Conservation (phyloP, 116 monocot genomes). For the Papilionanthe hybrid region DNA sequence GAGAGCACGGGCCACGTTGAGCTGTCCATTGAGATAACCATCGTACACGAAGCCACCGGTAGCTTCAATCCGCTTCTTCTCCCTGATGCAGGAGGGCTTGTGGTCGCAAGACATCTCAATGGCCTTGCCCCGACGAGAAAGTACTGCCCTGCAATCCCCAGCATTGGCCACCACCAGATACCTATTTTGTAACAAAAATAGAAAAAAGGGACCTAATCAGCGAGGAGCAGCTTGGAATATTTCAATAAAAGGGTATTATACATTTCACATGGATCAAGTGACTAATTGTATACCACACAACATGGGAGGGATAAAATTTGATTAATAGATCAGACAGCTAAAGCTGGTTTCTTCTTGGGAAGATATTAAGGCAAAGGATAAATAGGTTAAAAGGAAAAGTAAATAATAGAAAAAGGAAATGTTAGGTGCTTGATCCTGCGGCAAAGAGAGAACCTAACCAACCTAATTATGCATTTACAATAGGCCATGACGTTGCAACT, state of each 20-base stretch:
- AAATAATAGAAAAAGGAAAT: no score
- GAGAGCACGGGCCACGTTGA: constrained; percentile 67
- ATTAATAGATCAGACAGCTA: no score
- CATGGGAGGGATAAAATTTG: no score
- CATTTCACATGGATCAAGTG: no score
- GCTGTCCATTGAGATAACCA: constrained; percentile 77
- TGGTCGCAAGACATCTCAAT: constrained; percentile 74
- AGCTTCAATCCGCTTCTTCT: constrained; percentile 56
- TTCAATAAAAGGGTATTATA: background rate
- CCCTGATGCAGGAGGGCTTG: constrained; percentile 43
- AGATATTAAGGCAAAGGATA: no score
- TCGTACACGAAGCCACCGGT: constrained; percentile 65
- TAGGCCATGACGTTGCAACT: no score
- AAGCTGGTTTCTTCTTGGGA: no score
- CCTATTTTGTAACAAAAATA: constrained; percentile 24
- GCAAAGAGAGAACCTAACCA: no score
- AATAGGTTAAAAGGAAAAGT: no score
- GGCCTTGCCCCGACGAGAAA: constrained; percentile 62
- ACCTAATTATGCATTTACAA: no score
- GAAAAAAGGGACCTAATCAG: background rate
- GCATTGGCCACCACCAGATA: constrained; percentile 64
- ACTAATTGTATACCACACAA: no score
- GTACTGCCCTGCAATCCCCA: constrained; percentile 75
- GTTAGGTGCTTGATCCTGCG: no score
- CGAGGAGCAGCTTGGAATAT: background rate